A percentile compares a stretch with the other conserved stretches of the same genome.
These are phyloP conservation scores for Xylariaceae sp. DNA, from an alignment of 2,329 filamentous ascomycete genomes.

Conservation along the genomic window DNA sequence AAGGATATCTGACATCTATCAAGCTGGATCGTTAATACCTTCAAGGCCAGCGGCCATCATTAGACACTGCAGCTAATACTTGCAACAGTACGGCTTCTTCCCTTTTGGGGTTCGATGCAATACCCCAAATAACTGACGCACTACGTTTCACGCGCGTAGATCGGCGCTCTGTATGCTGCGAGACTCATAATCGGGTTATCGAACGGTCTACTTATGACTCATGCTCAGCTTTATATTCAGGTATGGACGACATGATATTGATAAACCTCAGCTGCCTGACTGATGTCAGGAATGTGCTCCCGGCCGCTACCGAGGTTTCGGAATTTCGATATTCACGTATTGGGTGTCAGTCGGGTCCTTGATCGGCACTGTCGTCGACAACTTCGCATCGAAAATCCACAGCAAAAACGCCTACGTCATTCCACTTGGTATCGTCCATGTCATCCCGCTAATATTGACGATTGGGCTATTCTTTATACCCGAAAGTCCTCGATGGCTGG, in stretches of 20 bases:
- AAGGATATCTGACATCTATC: no score
- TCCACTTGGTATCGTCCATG: constrained; percentile 27
- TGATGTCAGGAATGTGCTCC: constrained; percentile 41
- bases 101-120: no score
- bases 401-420: constrained; percentile 25
- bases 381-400: constrained; percentile 34
- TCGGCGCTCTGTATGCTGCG: constrained; percentile 46
- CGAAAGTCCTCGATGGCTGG: constrained; percentile 40
- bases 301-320: constrained; percentile 43
- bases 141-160: constrained; percentile 12
- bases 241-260: constrained; percentile 2
- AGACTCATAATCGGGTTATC: constrained; percentile 46
- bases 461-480: constrained; percentile 37
- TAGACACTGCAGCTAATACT: no score
- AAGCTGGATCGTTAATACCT: no score
- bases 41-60: no score
- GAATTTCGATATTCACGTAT: constrained; percentile 44
- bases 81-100: no score
- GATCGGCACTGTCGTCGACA: constrained; percentile 48
- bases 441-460: constrained; percentile 34
- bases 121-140: no score
- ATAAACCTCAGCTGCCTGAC: constrained; percentile 8
- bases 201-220: constrained; percentile 37
- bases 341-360: constrained; percentile 47
- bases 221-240: constrained; percentile 25